Evolutionary conservation across 768 basidiomycete species (phyloP).

Genomic region (Lentinula boryana): DNA sequence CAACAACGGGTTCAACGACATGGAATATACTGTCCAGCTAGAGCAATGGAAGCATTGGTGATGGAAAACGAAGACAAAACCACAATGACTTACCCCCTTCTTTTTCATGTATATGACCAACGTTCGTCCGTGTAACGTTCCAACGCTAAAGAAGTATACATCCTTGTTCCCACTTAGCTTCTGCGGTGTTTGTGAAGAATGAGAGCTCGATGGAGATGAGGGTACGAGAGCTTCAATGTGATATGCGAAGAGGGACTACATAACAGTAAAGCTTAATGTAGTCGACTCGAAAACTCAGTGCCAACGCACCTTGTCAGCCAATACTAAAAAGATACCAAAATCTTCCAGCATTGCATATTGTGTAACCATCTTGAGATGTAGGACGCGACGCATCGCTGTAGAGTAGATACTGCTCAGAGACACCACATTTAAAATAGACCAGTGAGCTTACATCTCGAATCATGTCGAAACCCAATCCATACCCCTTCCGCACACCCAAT

Average conservation of each 20-base stretch:
- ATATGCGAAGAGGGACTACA: conserved; percentile 82
- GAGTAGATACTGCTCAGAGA: too few relatives aligned
- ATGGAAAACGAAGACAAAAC: too few relatives aligned
- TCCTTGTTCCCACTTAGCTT: conserved; percentile 88
- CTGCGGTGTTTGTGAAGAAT: conserved; percentile 74
- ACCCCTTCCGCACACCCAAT: conserved; percentile 95
- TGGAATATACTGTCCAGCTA: conserved; percentile 93
- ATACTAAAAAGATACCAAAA: conserved; percentile 92
- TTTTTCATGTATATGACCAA: conserved; percentile 95
- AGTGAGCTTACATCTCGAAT: conserved; percentile 59
- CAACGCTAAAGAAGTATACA: conserved; percentile 94
- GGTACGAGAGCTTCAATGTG: conserved; percentile 96
- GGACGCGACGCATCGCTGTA: conserved; percentile 83
- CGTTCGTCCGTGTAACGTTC: conserved; percentile 79
- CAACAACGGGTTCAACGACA: conserved; percentile 93
- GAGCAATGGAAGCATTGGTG: too few relatives aligned
- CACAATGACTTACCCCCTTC: too few relatives aligned
- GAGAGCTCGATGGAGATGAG: conserved; percentile 62
- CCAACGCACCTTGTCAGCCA: conserved; percentile 74
- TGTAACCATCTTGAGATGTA: conserved; percentile 90
- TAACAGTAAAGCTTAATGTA: too few relatives aligned
- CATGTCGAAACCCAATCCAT: conserved; percentile 91
- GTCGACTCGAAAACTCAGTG: too few relatives aligned
- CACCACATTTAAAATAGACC: background rate
- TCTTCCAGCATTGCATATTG: conserved; percentile 96